A percentile compares a stretch with the other conserved stretches of the same genome.
Evolutionary conservation across 2,329 filamentous ascomycete species (phyloP).

Genomic region (Ilyonectria sp.): DNA sequence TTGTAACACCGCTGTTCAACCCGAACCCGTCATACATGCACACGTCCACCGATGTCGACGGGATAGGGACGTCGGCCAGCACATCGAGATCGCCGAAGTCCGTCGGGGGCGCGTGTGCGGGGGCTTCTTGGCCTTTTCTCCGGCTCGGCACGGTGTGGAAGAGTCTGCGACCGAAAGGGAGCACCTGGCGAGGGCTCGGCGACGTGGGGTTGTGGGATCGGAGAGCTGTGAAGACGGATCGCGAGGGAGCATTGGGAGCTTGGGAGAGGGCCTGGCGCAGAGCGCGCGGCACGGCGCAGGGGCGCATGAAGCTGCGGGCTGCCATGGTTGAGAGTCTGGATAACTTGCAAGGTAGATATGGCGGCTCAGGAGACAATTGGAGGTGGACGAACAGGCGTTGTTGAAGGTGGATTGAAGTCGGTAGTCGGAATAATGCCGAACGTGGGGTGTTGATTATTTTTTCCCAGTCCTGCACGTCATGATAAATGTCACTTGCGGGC

Average conservation of each 20-base stretch:
- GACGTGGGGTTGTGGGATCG: conserved; percentile 21
- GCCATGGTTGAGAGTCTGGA: conserved; percentile 30
- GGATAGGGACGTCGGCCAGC: conserved; percentile 80
- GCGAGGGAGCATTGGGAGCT: conserved; percentile 23
- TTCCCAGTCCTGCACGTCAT: conserved; percentile 49
- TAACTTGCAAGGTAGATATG: not conserved
- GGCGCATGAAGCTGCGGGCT: conserved; percentile 42
- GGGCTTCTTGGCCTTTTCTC: conserved; percentile 41
- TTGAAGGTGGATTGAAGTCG: conserved; percentile 14
- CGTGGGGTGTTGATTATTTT: conserved; percentile 46
- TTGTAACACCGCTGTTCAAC: conserved; percentile 83
- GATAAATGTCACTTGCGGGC: conserved; percentile 28
- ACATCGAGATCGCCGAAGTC: conserved; percentile 86
- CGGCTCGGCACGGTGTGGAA: conserved; percentile 43
- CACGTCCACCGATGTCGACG: conserved; percentile 86
- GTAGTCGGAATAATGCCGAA: conserved; percentile 27
- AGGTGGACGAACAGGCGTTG: conserved; percentile 9
- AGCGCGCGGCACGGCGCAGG: conserved; percentile 38
- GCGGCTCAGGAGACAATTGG: conserved; percentile 1
- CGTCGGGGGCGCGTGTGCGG: conserved; percentile 58
- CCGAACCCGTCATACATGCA: conserved; percentile 89
- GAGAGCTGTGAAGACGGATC: conserved; percentile 34
- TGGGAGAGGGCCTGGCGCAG: conserved; percentile 40
- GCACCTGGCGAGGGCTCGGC: conserved; percentile 10
- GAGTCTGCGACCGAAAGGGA: conserved; percentile 16